A percentile compares a stretch with the other conserved stretches of the same genome.
phyloP scores from a whole-genome alignment of 2,329 filamentous ascomycete species.

The Fusarium sarcochroum region DNA sequence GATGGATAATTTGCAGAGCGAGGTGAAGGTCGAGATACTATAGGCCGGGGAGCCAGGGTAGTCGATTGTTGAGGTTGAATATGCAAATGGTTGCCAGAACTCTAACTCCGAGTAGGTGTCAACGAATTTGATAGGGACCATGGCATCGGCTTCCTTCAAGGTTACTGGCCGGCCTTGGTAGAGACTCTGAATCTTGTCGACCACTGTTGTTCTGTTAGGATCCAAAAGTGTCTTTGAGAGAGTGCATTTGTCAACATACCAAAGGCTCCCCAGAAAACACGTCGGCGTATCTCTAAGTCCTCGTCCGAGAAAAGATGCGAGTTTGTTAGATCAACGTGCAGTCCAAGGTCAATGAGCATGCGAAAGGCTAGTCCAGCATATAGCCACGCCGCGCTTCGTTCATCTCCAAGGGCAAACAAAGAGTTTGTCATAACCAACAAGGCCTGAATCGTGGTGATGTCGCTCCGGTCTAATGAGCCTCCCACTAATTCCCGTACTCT shows the following conservation, averaged over 20 bases:
- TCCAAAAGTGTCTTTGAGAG: accelerated
- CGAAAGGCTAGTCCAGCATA: constrained; percentile 63
- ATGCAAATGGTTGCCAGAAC: constrained; percentile 61
- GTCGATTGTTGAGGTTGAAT: constrained; percentile 14
- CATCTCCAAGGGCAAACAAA: constrained; percentile 64
- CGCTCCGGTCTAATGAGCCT: constrained; percentile 61
- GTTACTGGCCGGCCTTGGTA: constrained; percentile 67
- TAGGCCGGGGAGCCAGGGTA: constrained; percentile 49
- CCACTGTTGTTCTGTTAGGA: constrained; percentile 1
- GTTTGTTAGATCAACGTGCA: constrained; percentile 53
- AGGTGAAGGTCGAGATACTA: constrained; percentile 46
- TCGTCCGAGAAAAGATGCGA: constrained; percentile 17
- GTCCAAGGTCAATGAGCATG: constrained; percentile 60
- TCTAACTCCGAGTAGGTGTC: constrained; percentile 68
- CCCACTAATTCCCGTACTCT: constrained; percentile 63
- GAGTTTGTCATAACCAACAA: constrained; percentile 66
- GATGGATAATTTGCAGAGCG: constrained; percentile 15
- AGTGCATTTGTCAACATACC: not conserved
- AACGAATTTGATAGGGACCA: constrained; percentile 62
- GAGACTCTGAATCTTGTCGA: constrained; percentile 67
- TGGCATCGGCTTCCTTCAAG: constrained; percentile 61
- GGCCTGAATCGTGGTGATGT: constrained; percentile 68
- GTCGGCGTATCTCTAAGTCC: constrained; percentile 39
- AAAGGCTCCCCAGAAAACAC: constrained; percentile 45
- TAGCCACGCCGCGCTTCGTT: constrained; percentile 68